These are phyloP conservation scores for Clarireedia monteithiana DNA, from an alignment of 2,329 filamentous ascomycete species.

Conservation along the genomic window DNA sequence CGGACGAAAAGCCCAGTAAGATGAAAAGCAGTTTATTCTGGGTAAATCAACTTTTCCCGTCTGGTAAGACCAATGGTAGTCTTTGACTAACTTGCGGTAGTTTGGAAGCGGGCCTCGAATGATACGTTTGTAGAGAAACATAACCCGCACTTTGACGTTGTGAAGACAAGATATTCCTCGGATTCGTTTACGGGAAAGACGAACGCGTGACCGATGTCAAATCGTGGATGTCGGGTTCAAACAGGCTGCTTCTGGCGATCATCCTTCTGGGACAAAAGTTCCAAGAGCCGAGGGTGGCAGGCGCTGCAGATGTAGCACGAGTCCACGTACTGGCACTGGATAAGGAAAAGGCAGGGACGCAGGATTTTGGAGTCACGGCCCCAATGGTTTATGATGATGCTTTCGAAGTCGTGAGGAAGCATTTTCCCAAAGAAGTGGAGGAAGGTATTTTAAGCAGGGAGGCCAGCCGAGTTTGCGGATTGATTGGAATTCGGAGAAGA, in stretches of 20 bases:
- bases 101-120: too few species aligned
- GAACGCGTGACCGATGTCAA: not conserved
- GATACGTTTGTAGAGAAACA: not conserved
- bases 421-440: constrained; percentile 3
- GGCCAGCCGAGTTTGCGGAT: not conserved
- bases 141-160: not conserved
- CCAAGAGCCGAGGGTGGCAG: not conserved
- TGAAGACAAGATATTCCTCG: not conserved
- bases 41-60: too few species aligned
- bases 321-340: not conserved
- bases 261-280: not conserved
- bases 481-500: not conserved
- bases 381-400: not conserved
- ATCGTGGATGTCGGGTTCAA: not conserved
- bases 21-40: too few species aligned
- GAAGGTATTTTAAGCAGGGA: not conserved
- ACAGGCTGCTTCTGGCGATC: not conserved
- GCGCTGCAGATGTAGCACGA: not conserved
- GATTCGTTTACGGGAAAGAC: not conserved
- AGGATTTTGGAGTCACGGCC: not conserved
- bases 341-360: not conserved
- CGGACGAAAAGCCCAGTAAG: too few species aligned
- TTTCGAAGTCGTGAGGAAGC: not conserved
- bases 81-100: too few species aligned
- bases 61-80: too few species aligned